Evolutionary conservation across 768 basidiomycete genomes (phyloP).

Genomic region (Pleurotus ostreatus): DNA sequence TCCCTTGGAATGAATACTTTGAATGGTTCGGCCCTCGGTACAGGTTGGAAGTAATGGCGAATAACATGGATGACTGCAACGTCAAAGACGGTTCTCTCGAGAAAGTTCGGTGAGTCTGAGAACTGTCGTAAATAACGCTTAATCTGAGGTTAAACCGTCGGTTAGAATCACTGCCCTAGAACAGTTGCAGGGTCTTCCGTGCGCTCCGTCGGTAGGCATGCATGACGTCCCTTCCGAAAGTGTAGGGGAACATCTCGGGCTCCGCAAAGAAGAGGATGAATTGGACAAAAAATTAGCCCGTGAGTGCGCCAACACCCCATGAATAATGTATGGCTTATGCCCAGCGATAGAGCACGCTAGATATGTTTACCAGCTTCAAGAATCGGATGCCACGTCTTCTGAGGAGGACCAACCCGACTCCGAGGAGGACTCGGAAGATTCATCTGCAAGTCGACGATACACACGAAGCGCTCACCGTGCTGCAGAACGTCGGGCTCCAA

Average conservation of each 20-base stretch:
- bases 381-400: conserved; percentile 40
- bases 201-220: conserved; percentile 82
- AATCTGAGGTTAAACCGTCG: background rate
- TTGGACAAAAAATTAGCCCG: conserved; percentile 70
- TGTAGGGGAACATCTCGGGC: conserved; percentile 58
- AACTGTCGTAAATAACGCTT: too few relatives aligned
- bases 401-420: conserved; percentile 43
- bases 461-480: conserved; percentile 18
- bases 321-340: background rate
- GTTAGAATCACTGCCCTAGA: conserved; percentile 33
- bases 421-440: conserved; percentile 42
- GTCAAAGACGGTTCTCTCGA: conserved; percentile 76
- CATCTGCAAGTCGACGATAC: conserved; percentile 27
- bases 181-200: conserved; percentile 41
- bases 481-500: conserved; percentile 19
- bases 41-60: conserved; percentile 83
- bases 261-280: conserved; percentile 54
- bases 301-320: conserved; percentile 29
- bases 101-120: conserved; percentile 57
- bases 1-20: conserved; percentile 88
- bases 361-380: conserved; percentile 60
- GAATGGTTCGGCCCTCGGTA: conserved; percentile 98
- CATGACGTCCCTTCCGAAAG: conserved; percentile 78
- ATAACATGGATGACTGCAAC: conserved; percentile 96
- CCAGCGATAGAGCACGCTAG: conserved; percentile 53